Evolutionary conservation across 768 basidiomycete genomes (phyloP), one percentile per base, ranked within the genome.

Genomic region (Dendrothele bispora): DNA sequence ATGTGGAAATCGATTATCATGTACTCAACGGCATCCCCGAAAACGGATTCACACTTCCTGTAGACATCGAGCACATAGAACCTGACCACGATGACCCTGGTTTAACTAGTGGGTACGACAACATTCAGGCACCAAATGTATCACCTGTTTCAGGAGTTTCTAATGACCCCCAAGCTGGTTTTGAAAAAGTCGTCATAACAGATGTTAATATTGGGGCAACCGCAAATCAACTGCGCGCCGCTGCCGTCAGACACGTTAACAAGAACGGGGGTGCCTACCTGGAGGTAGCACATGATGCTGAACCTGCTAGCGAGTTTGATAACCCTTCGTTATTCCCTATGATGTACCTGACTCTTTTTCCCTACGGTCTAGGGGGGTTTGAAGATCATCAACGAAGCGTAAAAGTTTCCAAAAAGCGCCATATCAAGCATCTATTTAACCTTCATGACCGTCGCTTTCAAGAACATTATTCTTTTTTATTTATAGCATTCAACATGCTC

Each of bases 331-430:
- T 75, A 12, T 69, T 77, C 36, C 71, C 72, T 1, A 61, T 56
- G 49, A 63, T 72, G 15, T 75, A 69, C 53, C 73, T 74, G 2
- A 69, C 70, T 1, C 44, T 78, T 0, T 75, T 66, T 56, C 74
- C 74, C 0, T 75, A 65, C 54, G 71, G 75, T 0, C 50, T 67
- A 18, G 72, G 75, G 1, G 73, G 74, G 2, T 69, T 72, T 51
- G 68, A 77, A 44, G 57, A 77, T 50, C 15, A 15, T 1, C 17
- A 32, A 7, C 32, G 69, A 1, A n/a, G 1, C 1, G 22, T 20
- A 0, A 6, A 36, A 2, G 8, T 76, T 0, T 62, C 62, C 2
- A 47, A 75, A 36, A 58, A 69, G 34, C 37, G 49, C 0, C 73
- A 77, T 21, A 57, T 66, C 0, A 59, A 61, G 24, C 65, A 74